A percentile compares a stretch with the other conserved stretches of the same genome.
These are phyloP conservation scores for Mycena belliarum DNA, from an alignment of 768 basidiomycete species.

Conservation along the genomic window DNA sequence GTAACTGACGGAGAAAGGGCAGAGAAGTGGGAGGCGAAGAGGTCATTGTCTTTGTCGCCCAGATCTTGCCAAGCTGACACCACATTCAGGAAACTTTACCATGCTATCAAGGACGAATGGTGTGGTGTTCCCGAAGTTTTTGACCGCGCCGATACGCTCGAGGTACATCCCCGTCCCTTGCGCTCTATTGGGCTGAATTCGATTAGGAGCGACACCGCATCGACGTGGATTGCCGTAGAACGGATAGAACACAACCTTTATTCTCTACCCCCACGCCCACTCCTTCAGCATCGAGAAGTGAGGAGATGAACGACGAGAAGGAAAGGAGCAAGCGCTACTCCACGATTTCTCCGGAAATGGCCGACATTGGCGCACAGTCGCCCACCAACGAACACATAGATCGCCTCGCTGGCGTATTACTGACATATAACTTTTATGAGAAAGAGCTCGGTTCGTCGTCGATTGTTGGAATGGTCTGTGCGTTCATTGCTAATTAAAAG, in stretches of 20 bases:
- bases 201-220: conserved; percentile 84
- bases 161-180: conserved; percentile 47
- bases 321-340: conserved; percentile 56
- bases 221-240: conserved; percentile 95
- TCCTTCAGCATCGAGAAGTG: conserved; percentile 24
- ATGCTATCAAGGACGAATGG: conserved; percentile 77
- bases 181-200: conserved; percentile 17
- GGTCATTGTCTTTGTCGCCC: conserved; percentile 38
- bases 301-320: conserved; percentile 53
- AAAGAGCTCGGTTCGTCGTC: conserved; percentile 73
- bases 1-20: conserved; percentile 61
- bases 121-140: conserved; percentile 80
- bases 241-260: conserved; percentile 90
- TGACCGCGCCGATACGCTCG: conserved; percentile 75
- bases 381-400: conserved; percentile 92
- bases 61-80: neutral
- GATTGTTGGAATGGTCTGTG: conserved; percentile 1
- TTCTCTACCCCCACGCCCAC: conserved; percentile 56
- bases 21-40: conserved; percentile 61
- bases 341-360: conserved; percentile 71
- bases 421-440: conserved; percentile 91
- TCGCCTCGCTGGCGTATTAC: conserved; percentile 77
- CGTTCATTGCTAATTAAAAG: conserved; percentile 1
- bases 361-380: conserved; percentile 83
- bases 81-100: conserved; percentile 61